Conservation (phyloP, 805 yeast genomes). For the Ogataea trehalophila region DNA sequence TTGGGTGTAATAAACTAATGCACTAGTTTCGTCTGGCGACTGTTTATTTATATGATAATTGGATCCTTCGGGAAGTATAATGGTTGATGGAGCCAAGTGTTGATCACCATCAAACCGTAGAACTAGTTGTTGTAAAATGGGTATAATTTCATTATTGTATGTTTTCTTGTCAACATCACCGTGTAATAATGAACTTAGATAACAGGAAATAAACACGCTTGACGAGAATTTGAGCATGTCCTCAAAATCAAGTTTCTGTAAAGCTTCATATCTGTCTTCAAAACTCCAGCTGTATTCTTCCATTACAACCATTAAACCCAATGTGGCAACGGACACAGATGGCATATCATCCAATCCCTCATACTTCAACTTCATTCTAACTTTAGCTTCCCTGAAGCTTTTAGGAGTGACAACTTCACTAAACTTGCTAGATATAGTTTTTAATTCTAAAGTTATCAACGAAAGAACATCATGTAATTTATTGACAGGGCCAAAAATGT, state of each 20-base stretch:
- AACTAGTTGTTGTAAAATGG: constrained; percentile 10
- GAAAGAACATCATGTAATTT: constrained; percentile 34
- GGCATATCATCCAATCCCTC: constrained; percentile 37
- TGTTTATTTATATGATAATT: constrained; percentile 31
- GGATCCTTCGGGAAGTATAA: constrained; percentile 32
- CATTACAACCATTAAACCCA: constrained; percentile 46
- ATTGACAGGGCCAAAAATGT: constrained; percentile 46
- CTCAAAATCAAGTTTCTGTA: constrained; percentile 43
- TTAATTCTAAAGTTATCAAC: constrained; percentile 31
- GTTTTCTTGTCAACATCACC: constrained; percentile 37
- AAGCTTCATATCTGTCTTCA: constrained; percentile 49
- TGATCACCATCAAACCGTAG: constrained; percentile 7
- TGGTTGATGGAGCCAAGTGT: constrained; percentile 33
- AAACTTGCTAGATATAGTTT: constrained; percentile 13
- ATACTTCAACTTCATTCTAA: constrained; percentile 43
- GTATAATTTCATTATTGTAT: constrained; percentile 7
- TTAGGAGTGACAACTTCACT: constrained; percentile 22
- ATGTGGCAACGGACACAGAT: constrained; percentile 44
- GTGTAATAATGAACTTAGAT: constrained; percentile 41
- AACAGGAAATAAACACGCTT: constrained; percentile 26
- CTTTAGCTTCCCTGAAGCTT: constrained; percentile 43
- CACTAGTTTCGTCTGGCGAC: constrained; percentile 48
- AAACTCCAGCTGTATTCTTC: constrained; percentile 55
- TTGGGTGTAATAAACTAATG: constrained; percentile 52
- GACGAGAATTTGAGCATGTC: constrained; percentile 30